Conservation (phyloP, 768 basidiomycete species). For the Leccinum subgranulosum region DNA sequence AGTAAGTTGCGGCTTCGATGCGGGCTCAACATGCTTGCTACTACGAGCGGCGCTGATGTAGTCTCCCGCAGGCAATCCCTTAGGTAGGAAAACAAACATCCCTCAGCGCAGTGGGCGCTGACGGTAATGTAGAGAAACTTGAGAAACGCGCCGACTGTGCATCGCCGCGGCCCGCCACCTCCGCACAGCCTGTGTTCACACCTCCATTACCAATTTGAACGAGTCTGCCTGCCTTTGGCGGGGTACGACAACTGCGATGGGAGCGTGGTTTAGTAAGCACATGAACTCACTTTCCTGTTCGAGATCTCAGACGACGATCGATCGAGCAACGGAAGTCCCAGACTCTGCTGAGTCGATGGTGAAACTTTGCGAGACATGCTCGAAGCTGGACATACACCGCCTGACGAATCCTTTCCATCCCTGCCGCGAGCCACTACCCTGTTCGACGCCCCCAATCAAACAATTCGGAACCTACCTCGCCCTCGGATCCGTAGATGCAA, state of each 20-base stretch:
- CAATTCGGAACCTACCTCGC: background rate
- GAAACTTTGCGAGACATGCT: constrained; percentile 9
- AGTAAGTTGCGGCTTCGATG: too few relatives aligned
- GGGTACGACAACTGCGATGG: background rate
- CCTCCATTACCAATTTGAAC: too few relatives aligned
- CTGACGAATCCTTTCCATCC: constrained; percentile 1
- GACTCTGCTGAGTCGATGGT: background rate
- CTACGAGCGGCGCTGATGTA: too few relatives aligned
- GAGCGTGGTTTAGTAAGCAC: background rate
- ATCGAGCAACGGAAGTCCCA: background rate
- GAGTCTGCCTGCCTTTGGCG: too few relatives aligned
- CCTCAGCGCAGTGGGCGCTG: too few relatives aligned
- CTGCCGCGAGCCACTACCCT: background rate
- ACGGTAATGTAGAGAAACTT: too few relatives aligned
- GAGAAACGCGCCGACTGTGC: too few relatives aligned
- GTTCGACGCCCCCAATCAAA: background rate
- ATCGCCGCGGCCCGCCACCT: too few relatives aligned
- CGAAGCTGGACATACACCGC: constrained; percentile 1
- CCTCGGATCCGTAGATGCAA: constrained; percentile 15
- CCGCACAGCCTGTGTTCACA: background rate
- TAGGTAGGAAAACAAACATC: too few relatives aligned
- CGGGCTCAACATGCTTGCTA: too few relatives aligned
- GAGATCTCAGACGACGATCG: background rate
- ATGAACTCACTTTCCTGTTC: background rate
- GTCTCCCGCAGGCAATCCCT: too few relatives aligned